Evolutionary conservation across 148 eudicot genomes (phyloP).

Genomic region (Selenicereus undatus): DNA sequence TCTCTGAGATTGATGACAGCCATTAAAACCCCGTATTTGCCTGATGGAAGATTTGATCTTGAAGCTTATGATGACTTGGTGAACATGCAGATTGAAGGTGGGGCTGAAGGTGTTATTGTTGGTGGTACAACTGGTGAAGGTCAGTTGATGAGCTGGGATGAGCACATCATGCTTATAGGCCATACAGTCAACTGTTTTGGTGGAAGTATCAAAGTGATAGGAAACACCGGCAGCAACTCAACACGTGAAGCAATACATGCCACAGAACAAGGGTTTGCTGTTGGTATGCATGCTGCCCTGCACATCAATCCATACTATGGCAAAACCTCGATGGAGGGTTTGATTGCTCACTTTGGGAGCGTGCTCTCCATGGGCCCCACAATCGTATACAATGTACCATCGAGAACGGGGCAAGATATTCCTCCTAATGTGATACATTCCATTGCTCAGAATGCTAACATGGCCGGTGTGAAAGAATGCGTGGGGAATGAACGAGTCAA

Average conservation of each 20-base stretch:
- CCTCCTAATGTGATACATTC: constrained; percentile 54
- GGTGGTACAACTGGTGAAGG: constrained; percentile 97
- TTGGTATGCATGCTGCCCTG: constrained; percentile 96
- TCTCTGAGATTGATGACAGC: constrained; percentile 70
- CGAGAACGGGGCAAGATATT: constrained; percentile 81
- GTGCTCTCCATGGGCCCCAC: constrained; percentile 86
- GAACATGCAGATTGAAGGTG: constrained; percentile 70
- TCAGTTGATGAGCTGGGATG: constrained; percentile 93
- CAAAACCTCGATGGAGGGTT: constrained; percentile 72
- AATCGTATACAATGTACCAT: constrained; percentile 78
- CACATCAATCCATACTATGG: constrained; percentile 94
- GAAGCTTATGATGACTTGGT: constrained; percentile 84
- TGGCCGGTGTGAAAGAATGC: constrained; percentile 84
- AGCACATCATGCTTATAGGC: constrained; percentile 90
- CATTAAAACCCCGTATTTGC: constrained; percentile 84
- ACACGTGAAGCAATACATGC: constrained; percentile 95
- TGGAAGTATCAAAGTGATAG: constrained; percentile 68
- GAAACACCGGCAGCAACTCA: constrained; percentile 89
- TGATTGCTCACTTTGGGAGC: constrained; percentile 66
- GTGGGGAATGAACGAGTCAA: constrained; percentile 67
- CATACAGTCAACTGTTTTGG: constrained; percentile 91
- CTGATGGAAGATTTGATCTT: constrained; percentile 89
- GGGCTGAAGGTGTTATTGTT: constrained; percentile 78
- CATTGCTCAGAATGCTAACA: constrained; percentile 42
- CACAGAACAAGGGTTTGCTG: constrained; percentile 85